These are phyloP conservation scores for Cytospora piceicola DNA, from an alignment of 2,329 filamentous ascomycete species.

Conservation along the genomic window DNA sequence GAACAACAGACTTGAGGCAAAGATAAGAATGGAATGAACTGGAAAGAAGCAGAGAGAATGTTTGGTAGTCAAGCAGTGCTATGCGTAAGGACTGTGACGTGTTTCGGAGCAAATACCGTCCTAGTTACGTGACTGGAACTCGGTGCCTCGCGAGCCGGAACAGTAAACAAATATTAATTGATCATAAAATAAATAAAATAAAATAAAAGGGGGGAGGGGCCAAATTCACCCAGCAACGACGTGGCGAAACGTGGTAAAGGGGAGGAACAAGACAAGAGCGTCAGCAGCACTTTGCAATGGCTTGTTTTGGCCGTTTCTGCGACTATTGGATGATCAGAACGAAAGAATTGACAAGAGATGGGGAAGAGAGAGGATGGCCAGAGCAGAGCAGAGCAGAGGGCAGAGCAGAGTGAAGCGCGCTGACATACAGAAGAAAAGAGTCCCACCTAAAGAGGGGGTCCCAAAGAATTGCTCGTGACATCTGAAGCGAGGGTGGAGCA, in stretches of 20 bases:
- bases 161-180: slow-evolving; percentile 13
- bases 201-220: no score
- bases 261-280: not conserved
- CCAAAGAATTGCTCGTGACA: slow-evolving; percentile 26
- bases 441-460: slow-evolving; percentile 16
- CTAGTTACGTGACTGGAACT: slow-evolving; percentile 26
- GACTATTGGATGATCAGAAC: slow-evolving; percentile 12
- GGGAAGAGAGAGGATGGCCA: not conserved
- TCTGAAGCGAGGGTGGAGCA: slow-evolving; percentile 28
- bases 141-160: slow-evolving; percentile 26
- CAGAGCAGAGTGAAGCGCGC: slow-evolving; percentile 5
- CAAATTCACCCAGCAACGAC: slow-evolving; percentile 20
- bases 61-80: slow-evolving; percentile 5
- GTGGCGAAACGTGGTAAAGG: slow-evolving; percentile 4
- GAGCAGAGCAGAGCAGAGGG: not conserved
- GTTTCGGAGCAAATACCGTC: slow-evolving; percentile 20
- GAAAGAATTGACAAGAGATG: slow-evolving; percentile 2
- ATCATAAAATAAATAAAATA: slow-evolving; percentile 23
- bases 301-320: slow-evolving; percentile 3
- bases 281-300: slow-evolving; percentile 4
- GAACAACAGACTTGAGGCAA: not conserved
- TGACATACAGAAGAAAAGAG: not conserved
- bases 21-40: slow-evolving; percentile 6
- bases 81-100: slow-evolving; percentile 16
- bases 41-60: slow-evolving; percentile 10